A percentile compares a stretch with the other conserved stretches of the same genome.
Conservation (phyloP, 768 basidiomycete species). For the Kondoa subrosea region DNA sequence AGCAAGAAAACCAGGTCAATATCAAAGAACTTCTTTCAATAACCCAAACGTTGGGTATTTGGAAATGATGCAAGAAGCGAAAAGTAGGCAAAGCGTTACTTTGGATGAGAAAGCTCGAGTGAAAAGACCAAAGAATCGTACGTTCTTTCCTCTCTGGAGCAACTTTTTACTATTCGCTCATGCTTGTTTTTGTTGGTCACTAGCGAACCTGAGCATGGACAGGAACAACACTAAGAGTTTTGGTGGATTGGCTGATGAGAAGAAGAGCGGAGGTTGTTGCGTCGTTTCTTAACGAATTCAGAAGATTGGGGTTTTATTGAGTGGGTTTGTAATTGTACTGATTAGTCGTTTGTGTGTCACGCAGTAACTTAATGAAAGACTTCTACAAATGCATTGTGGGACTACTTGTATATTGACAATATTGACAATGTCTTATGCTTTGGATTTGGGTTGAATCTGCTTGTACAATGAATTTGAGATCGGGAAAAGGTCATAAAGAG, state of each 20-base stretch:
- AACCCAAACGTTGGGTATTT: neutral
- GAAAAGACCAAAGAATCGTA: neutral
- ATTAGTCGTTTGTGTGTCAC: no score
- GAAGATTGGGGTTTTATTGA: no score
- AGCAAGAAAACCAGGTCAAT: neutral
- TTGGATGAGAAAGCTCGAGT: neutral
- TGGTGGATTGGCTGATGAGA: neutral
- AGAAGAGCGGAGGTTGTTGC: neutral
- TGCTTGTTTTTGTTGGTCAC: no score
- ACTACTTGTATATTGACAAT: no score
- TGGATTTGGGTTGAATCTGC: neutral
- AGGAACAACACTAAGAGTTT: neutral
- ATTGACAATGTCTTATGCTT: neutral
- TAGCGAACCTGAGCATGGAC: neutral
- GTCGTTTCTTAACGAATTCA: no score
- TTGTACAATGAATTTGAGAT: neutral
- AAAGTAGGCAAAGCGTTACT: neutral
- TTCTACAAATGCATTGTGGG: no score
- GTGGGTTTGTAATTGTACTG: no score
- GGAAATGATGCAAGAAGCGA: no score
- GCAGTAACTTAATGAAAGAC: neutral
- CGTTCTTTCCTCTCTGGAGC: no score
- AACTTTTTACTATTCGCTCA: no score
- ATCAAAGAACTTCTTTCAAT: neutral
- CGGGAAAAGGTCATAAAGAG: conserved; percentile 6